Evolutionary conservation across 1,284 basidiomycete genomes (phyloP).

Genomic region (Testicularia cyperi): DNA sequence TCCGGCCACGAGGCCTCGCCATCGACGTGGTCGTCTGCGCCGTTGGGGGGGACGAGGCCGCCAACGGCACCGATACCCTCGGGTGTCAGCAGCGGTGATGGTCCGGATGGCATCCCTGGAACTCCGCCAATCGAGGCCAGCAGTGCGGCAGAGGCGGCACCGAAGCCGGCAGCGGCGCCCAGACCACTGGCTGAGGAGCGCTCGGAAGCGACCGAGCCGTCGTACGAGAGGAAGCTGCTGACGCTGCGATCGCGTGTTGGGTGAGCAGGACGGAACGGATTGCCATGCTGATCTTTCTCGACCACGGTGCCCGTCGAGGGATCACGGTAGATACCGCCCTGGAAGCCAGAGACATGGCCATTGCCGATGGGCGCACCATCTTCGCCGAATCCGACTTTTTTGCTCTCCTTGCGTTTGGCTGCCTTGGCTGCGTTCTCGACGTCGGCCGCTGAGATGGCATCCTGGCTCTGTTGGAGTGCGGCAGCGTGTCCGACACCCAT

Average conservation of each 20-base stretch:
- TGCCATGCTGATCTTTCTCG: conserved; percentile 34
- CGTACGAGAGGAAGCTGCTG: conserved; percentile 33
- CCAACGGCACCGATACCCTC: conserved; percentile 23
- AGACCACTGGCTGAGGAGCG: conserved; percentile 38
- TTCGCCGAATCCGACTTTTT: conserved; percentile 1
- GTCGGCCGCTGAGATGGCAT: conserved; percentile 7
- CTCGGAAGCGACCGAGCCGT: conserved; percentile 35
- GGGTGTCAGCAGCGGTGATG: conserved; percentile 33
- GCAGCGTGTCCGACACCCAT: conserved; percentile 44
- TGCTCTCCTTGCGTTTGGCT: conserved; percentile 9
- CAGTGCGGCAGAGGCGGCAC: conserved; percentile 37
- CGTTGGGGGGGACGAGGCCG: conserved; percentile 10
- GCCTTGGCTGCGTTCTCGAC: conserved; percentile 1
- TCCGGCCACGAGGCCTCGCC: conserved; percentile 35
- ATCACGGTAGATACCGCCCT: conserved; percentile 46
- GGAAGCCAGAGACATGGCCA: conserved; percentile 14
- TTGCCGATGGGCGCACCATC: conserved; percentile 3
- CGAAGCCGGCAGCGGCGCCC: conserved; percentile 47
- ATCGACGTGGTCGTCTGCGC: conserved; percentile 28
- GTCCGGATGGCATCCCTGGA: conserved; percentile 22
- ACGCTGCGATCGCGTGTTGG: conserved; percentile 21
- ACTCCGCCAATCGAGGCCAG: conserved; percentile 36
- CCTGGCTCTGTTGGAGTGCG: conserved; percentile 21
- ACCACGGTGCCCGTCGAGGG: conserved; percentile 36
- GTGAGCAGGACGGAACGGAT: conserved; percentile 7